Conservation (phyloP, 2,329 filamentous ascomycete species). For the Pseudocercospora ulei region DNA sequence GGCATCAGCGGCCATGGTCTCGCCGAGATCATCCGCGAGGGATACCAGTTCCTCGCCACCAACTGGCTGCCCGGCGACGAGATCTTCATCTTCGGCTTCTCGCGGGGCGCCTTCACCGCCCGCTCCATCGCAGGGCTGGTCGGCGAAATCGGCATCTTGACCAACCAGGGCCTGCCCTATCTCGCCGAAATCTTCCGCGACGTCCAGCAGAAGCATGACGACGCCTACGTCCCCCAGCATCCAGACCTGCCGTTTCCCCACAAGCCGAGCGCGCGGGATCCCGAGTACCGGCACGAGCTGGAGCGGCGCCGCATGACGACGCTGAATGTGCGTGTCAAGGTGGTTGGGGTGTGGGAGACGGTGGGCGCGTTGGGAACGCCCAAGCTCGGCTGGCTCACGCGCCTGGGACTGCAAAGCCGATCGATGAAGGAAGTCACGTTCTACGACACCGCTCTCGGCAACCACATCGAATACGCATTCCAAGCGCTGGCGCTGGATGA, state of each 20-base stretch:
- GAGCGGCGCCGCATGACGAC: conserved; percentile 30
- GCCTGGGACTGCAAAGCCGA: conserved; percentile 32
- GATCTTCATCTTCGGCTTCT: conserved; percentile 45
- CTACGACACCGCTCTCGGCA: conserved; percentile 41
- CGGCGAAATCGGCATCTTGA: conserved; percentile 42
- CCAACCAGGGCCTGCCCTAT: conserved; percentile 39
- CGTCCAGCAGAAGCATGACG: conserved; percentile 39
- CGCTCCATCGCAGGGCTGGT: conserved; percentile 42
- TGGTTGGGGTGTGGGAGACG: conserved; percentile 42
- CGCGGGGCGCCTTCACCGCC: conserved; percentile 42
- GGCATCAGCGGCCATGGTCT: conserved; percentile 20
- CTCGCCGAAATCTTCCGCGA: conserved; percentile 43
- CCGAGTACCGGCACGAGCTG: conserved; percentile 39
- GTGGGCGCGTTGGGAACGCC: conserved; percentile 41
- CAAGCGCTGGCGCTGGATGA: conserved; percentile 42
- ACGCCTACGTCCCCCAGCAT: conserved; percentile 39
- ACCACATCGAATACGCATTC: conserved; percentile 39
- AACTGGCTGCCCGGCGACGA: conserved; percentile 47
- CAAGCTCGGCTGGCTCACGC: conserved; percentile 37
- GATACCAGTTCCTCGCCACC: conserved; percentile 45
- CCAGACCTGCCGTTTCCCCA: conserved; percentile 42
- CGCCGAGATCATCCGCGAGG: conserved; percentile 41
- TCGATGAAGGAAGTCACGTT: conserved; percentile 37
- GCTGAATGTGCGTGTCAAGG: conserved; percentile 35
- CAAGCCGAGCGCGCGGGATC: conserved; percentile 40